Evolutionary conservation across 495 filamentous ascomycete species (phyloP).

Genomic region (Aspergillus hancockii): DNA sequence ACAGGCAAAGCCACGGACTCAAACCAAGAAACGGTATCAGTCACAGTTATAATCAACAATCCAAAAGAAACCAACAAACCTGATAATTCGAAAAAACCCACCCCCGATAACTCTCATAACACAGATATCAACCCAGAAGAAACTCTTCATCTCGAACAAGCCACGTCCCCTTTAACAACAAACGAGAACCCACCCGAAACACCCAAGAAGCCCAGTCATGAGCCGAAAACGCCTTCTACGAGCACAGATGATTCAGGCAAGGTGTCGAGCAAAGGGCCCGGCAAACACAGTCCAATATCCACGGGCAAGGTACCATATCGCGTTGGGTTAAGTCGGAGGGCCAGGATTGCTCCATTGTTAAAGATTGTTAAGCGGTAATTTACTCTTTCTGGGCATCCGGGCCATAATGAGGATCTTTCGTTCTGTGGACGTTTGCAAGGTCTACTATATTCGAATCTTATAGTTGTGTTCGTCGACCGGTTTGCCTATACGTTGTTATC

Average conservation of each 20-base stretch:
- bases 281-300: conserved; percentile 51
- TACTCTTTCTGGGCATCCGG: background rate
- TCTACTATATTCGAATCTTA: background rate
- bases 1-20: background rate
- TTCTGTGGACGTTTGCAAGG: background rate
- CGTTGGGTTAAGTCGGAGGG: conserved; percentile 67
- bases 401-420: background rate
- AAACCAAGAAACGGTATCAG: background rate
- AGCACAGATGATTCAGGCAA: background rate
- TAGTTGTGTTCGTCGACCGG: background rate
- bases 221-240: conserved; percentile 8
- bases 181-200: conserved; percentile 20
- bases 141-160: background rate
- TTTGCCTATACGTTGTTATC: background rate
- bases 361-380: conserved; percentile 62
- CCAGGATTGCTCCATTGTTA: conserved; percentile 65
- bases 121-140: background rate
- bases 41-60: background rate
- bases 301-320: conserved; percentile 59
- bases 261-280: conserved; percentile 28
- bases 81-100: background rate
- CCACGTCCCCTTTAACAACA: background rate
- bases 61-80: background rate
- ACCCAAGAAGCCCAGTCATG: conserved; percentile 16
- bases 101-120: background rate